Percentiles rank a stretch among this genome's conserved stretches.
Conservation (phyloP, 108 stramenopile genomes). For the Heterococcus sp. region DNA sequence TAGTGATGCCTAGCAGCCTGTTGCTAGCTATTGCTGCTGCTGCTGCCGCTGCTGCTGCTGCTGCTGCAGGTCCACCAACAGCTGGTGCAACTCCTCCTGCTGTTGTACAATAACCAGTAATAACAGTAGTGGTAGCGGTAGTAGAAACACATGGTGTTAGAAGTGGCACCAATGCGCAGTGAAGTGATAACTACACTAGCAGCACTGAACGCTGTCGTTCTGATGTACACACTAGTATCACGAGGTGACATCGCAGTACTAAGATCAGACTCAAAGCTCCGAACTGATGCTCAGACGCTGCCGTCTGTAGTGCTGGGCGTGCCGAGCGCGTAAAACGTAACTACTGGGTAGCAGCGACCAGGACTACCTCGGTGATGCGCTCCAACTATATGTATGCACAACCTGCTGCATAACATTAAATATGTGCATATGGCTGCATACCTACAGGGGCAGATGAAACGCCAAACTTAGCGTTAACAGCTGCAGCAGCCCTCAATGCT, state of each 20-base stretch:
- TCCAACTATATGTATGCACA: neutral
- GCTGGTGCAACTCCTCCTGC: no score
- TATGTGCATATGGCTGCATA: neutral
- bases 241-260: no score
- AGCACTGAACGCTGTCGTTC: no score
- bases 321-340: no score
- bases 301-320: neutral
- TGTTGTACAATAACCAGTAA: neutral
- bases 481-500: neutral
- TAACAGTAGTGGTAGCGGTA: neutral
- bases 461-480: neutral
- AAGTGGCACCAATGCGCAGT: neutral
- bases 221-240: neutral
- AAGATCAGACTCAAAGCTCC: neutral
- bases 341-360: no score
- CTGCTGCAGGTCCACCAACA: no score
- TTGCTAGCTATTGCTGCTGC: neutral
- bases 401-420: neutral
- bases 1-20: neutral
- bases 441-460: neutral
- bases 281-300: neutral
- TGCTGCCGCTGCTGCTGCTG: neutral
- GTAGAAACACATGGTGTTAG: neutral
- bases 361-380: neutral
- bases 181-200: no score